Evolutionary conservation across 257 asterid genomes (phyloP).

Genomic region (Plectranthus barbatus): DNA sequence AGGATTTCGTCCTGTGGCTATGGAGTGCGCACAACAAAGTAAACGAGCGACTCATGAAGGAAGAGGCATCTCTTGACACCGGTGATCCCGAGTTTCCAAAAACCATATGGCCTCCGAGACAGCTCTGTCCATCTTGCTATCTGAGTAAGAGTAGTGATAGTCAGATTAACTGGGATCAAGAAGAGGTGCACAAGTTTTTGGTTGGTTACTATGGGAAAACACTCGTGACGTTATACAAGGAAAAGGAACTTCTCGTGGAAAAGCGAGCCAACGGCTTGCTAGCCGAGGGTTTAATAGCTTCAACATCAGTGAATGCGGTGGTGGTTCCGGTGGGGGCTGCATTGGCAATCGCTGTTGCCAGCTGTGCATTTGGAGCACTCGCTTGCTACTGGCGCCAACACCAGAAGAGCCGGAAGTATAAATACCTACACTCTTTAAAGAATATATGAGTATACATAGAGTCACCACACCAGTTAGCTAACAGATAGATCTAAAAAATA

Average conservation of each 20-base stretch:
- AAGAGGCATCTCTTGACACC: constrained; percentile 49
- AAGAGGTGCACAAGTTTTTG: constrained; percentile 59
- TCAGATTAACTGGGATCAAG: constrained; percentile 43
- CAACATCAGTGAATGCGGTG: constrained; percentile 43
- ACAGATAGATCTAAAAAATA: not conserved
- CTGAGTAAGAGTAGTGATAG: constrained; percentile 9
- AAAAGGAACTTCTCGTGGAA: constrained; percentile 37
- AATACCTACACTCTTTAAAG: constrained; percentile 68
- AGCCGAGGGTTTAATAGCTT: constrained; percentile 42
- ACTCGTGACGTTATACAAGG: constrained; percentile 41
- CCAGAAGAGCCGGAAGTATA: constrained; percentile 95
- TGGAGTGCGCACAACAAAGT: constrained; percentile 91
- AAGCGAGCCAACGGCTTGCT: constrained; percentile 8
- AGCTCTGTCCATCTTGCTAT: constrained; percentile 80
- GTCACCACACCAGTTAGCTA: constrained; percentile 7
- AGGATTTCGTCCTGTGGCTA: constrained; percentile 74
- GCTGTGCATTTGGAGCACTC: constrained; percentile 92
- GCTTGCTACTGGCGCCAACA: constrained; percentile 95
- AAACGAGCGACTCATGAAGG: constrained; percentile 69
- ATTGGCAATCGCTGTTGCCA: constrained; percentile 82
- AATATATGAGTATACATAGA: constrained; percentile 41
- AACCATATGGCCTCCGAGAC: constrained; percentile 67
- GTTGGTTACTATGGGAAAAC: constrained; percentile 53
- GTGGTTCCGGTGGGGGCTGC: constrained; percentile 96
- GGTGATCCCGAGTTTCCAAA: constrained; percentile 84